Evolutionary conservation across 495 filamentous ascomycete genomes (phyloP).

Genomic region (Aspergillus nanangensis): DNA sequence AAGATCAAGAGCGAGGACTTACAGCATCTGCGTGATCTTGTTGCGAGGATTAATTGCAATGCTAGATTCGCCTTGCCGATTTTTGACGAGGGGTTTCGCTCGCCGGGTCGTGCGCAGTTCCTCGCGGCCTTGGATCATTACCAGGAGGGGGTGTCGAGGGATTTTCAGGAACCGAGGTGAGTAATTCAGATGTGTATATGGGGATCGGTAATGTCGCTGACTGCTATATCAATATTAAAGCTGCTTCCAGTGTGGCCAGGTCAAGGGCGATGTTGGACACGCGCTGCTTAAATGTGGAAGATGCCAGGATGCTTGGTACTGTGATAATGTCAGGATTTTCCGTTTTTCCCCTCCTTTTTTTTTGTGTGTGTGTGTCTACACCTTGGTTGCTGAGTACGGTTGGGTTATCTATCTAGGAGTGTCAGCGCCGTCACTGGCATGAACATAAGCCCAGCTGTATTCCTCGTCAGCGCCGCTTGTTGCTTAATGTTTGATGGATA

Average conservation of each 20-base stretch:
- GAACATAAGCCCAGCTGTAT: neutral
- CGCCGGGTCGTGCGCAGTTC: neutral
- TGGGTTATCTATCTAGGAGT: neutral
- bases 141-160: neutral
- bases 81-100: neutral
- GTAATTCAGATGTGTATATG: neutral
- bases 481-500: too few relatives aligned
- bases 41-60: neutral
- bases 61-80: neutral
- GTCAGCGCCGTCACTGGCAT: neutral
- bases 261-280: neutral
- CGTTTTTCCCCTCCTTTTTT: neutral
- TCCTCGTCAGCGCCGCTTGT: too few relatives aligned
- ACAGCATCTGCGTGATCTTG: neutral
- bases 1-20: neutral
- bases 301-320: neutral
- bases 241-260: neutral
- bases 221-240: neutral
- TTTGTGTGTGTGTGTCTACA: neutral
- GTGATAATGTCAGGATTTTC: neutral
- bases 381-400: neutral
- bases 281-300: neutral
- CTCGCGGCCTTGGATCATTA: neutral
- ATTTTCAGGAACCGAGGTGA: neutral
- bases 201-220: neutral